These are phyloP conservation scores for Scutellaria barbata DNA, from an alignment of 257 asterid genomes.

Conservation along the genomic window DNA sequence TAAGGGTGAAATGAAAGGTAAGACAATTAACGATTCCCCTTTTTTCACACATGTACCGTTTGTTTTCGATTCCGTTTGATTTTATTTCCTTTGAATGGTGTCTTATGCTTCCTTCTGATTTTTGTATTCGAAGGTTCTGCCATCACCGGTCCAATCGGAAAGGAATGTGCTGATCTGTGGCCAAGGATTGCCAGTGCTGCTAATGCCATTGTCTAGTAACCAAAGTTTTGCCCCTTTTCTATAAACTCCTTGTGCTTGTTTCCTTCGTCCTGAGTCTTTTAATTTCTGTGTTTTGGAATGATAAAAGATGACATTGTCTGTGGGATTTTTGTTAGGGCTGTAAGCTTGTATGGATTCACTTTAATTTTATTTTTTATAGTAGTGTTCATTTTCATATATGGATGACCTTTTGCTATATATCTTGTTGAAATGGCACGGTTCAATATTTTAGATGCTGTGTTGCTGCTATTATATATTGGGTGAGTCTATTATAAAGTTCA, in stretches of 20 bases:
- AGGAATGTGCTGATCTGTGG: constrained; percentile 81
- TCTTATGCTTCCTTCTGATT: background rate
- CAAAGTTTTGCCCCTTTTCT: background rate
- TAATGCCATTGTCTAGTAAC: constrained; percentile 53
- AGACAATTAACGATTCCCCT: too few species aligned
- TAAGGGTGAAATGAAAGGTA: constrained; percentile 78
- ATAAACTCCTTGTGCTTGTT: constrained; percentile 18
- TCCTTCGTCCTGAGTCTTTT: background rate
- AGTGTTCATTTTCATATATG: too few species aligned
- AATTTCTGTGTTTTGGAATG: background rate
- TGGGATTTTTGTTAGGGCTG: too few species aligned
- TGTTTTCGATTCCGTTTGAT: background rate
- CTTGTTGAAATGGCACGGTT: too few species aligned
- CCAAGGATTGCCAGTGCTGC: constrained; percentile 79
- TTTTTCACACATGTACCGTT: background rate
- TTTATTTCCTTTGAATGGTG: background rate
- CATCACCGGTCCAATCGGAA: constrained; percentile 73
- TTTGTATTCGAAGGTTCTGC: constrained; percentile 56
- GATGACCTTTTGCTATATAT: too few species aligned
- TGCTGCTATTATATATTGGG: too few species aligned
- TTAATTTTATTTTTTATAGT: too few species aligned
- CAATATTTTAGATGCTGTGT: too few species aligned
- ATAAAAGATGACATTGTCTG: background rate
- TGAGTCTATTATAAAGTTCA: too few species aligned
- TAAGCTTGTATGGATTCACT: too few species aligned